Base-by-base conservation (phyloP, 176 grass and related monocot species). In the Carex cristatella region DNA sequence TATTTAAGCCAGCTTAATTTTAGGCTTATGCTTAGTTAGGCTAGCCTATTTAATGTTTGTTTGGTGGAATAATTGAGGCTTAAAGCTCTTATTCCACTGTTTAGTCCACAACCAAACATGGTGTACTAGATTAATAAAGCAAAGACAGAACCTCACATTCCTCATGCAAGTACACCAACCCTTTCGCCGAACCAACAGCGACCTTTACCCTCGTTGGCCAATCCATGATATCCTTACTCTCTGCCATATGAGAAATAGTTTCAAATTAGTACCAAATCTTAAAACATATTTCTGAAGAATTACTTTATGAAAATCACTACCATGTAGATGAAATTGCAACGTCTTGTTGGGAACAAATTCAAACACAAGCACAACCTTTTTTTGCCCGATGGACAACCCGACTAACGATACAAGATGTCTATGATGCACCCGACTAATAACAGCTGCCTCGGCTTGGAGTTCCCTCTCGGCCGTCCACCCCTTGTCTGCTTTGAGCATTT, bases 391-490 rank as follows among this genome's bases (percentile, higher is more conserved):
- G 40, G 63, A 88, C 53, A 77, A 88, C 10, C 87, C 87, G 8
- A 88, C 81, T 3, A 88, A 68, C 2, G 69, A 76, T 18, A 88
- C 87, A 11, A 88, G 76, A 80, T 88, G 87, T 35, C 71, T 82
- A 79, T 88, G 87, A 78, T 88, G 87, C 12, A 88, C 72, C 49
- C 87, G 80, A 44, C 87, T 84, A 68, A 88, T 88, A 59, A 88
- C 66, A 73, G 71, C 87, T n/a, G 77, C 81, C 66, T 88, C 87
- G 0, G 87, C 81, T 68, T 84, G 71, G 42, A 88, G 83, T 69
- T 88, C 87, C 5, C 28, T 64, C 30, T 88, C 87, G 3, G 72
- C 72, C 5, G 57, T 81, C 81, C 65, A 59, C 10, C 59, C 81
- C 44, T 83, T 79, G 30, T 66, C 87, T 31, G 57, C 87, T 65